Conservation (phyloP, 2,329 filamentous ascomycete species). For the Epichloe glyceriae region DNA sequence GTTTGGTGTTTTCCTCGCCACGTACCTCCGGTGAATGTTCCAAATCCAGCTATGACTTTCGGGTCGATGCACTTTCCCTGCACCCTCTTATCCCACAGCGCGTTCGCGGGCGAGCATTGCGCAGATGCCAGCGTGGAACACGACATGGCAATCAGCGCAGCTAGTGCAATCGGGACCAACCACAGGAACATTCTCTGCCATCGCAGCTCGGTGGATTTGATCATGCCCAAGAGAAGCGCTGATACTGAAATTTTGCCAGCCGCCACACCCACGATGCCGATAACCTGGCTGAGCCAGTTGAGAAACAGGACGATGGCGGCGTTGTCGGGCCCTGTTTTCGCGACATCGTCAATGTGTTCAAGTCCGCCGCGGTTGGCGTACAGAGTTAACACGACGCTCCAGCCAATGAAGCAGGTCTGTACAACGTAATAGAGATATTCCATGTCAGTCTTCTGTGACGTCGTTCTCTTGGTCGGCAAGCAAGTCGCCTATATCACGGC, state of each 20-base stretch:
- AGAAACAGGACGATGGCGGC: constrained; percentile 10
- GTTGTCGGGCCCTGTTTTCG: constrained; percentile 10
- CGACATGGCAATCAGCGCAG: constrained; percentile 9
- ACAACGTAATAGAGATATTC: neutral
- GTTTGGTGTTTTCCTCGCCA: neutral
- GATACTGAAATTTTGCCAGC: constrained; percentile 12
- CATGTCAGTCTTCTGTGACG: no score
- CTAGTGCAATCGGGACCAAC: constrained; percentile 9
- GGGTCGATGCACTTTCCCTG: constrained; percentile 9
- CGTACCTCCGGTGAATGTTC: constrained; percentile 11
- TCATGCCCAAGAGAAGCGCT: constrained; percentile 11
- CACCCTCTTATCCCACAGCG: constrained; percentile 11
- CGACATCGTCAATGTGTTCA: constrained; percentile 8
- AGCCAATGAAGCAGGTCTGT: constrained; percentile 11
- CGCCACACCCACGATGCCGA: constrained; percentile 12
- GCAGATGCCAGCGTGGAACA: constrained; percentile 11
- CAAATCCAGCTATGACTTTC: constrained; percentile 9
- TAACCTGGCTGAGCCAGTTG: constrained; percentile 11
- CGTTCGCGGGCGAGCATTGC: constrained; percentile 10
- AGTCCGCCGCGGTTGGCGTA: constrained; percentile 10
- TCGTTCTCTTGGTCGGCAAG: no score
- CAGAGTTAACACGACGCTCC: constrained; percentile 9
- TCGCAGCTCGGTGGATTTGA: constrained; percentile 8
- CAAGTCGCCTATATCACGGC: no score
- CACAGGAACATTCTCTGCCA: constrained; percentile 12